A percentile compares a stretch with the other conserved stretches of the same genome.
Conservation (phyloP, 1,284 basidiomycete genomes). For the Papiliotrema flavescens region DNA sequence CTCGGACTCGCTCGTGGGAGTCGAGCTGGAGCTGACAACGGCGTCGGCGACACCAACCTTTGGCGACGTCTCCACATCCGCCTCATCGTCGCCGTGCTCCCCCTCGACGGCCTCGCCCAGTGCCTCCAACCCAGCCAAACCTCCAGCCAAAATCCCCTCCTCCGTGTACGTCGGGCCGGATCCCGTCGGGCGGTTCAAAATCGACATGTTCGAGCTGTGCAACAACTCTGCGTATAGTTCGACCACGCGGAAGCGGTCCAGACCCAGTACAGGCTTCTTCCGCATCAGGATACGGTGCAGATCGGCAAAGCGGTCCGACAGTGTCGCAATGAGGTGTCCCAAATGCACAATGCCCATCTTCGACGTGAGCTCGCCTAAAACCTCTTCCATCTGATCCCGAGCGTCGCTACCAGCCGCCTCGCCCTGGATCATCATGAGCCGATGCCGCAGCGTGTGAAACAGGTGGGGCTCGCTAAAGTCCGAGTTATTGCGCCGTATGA, state of each 20-base stretch:
- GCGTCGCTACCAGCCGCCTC: conserved; percentile 11
- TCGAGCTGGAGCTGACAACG: conserved; percentile 54
- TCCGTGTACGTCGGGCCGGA: conserved; percentile 70
- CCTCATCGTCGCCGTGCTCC: conserved; percentile 56
- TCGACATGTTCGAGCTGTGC: conserved; percentile 97
- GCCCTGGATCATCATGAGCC: conserved; percentile 67
- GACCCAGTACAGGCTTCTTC: conserved; percentile 75
- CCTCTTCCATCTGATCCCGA: conserved; percentile 60
- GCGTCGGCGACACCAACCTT: conserved; percentile 56
- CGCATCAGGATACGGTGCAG: conserved; percentile 68
- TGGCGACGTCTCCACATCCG: conserved; percentile 57
- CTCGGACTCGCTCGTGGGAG: conserved; percentile 62
- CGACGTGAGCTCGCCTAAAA: conserved; percentile 81
- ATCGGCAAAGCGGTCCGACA: conserved; percentile 66
- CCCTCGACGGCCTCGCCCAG: conserved; percentile 72
- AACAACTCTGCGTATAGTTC: conserved; percentile 95
- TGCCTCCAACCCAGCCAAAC: conserved; percentile 72
- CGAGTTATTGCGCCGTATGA: conserved; percentile 98
- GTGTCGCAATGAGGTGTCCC: conserved; percentile 72
- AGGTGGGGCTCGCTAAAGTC: conserved; percentile 98
- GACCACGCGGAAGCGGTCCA: conserved; percentile 94
- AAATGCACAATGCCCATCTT: conserved; percentile 93
- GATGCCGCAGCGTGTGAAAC: conserved; percentile 90
- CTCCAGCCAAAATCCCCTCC: conserved; percentile 75
- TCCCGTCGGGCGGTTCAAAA: conserved; percentile 76